A percentile compares a stretch with the other conserved stretches of the same genome.
Evolutionary conservation across 1,139 yeast species (phyloP).

Genomic region (Hanseniaspora gamundiae): DNA sequence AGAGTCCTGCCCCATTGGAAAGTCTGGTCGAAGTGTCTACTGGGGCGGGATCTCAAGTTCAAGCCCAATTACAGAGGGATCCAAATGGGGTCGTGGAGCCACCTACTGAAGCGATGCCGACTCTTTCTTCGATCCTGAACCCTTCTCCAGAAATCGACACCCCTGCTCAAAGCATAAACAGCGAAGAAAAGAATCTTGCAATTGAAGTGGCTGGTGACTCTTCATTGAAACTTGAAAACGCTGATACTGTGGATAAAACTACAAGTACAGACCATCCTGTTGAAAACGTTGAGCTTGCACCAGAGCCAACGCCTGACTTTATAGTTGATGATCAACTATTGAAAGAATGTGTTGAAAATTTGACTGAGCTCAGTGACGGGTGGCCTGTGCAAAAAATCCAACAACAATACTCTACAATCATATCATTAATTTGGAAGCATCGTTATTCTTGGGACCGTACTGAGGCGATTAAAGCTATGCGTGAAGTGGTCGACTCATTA

Average conservation of each 20-base stretch:
- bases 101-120: neutral
- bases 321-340: constrained; percentile 26
- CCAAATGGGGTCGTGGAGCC: constrained; percentile 1
- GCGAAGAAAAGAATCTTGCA: too few species aligned
- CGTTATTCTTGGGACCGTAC: constrained; percentile 59
- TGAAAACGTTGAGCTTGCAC: neutral
- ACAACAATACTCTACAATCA: constrained; percentile 54
- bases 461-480: constrained; percentile 18
- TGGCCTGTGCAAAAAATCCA: constrained; percentile 64
- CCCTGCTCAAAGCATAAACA: too few species aligned
- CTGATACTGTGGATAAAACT: neutral
- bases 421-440: constrained; percentile 66
- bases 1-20: constrained; percentile 1
- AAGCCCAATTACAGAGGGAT: constrained; percentile 11
- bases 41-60: constrained; percentile 21
- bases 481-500: neutral
- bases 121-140: too few species aligned
- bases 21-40: constrained; percentile 11
- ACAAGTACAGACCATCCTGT: neutral
- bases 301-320: constrained; percentile 17
- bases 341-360: constrained; percentile 16
- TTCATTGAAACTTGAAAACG: too few species aligned
- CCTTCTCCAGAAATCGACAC: neutral
- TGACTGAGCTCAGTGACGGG: constrained; percentile 34
- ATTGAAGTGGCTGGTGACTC: too few species aligned